phyloP scores from a whole-genome alignment of 305 asterid species.

The Solanum hybrid region DNA sequence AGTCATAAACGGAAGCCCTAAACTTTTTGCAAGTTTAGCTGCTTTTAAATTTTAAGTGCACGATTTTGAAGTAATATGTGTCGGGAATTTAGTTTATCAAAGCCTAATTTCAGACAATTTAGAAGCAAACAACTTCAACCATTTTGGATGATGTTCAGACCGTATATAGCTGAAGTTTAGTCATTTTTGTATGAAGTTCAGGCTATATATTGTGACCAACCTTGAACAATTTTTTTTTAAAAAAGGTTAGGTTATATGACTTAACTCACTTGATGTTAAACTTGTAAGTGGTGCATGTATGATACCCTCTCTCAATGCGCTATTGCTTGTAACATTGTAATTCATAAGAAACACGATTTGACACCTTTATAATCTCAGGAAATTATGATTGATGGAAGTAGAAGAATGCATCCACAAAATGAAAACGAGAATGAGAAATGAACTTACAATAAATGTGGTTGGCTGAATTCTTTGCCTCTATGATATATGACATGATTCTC shows the following conservation, averaged over 20 bases:
- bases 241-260: background rate
- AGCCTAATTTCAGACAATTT: background rate
- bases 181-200: background rate
- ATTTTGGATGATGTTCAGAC: background rate
- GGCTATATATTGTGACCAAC: background rate
- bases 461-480: background rate
- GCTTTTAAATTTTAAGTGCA: background rate
- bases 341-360: background rate
- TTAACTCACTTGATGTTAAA: background rate
- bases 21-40: background rate
- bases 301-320: background rate
- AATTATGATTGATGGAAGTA: background rate
- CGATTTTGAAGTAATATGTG: background rate
- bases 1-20: background rate
- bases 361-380: background rate
- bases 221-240: background rate
- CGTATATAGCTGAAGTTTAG: background rate
- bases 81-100: background rate
- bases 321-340: background rate
- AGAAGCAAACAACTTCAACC: background rate
- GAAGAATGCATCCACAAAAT: background rate
- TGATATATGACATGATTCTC: background rate
- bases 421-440: background rate
- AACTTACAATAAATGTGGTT: background rate
- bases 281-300: background rate